phyloP scores from a whole-genome alignment of 805 yeast species.

The Naumovozyma castellii region DNA sequence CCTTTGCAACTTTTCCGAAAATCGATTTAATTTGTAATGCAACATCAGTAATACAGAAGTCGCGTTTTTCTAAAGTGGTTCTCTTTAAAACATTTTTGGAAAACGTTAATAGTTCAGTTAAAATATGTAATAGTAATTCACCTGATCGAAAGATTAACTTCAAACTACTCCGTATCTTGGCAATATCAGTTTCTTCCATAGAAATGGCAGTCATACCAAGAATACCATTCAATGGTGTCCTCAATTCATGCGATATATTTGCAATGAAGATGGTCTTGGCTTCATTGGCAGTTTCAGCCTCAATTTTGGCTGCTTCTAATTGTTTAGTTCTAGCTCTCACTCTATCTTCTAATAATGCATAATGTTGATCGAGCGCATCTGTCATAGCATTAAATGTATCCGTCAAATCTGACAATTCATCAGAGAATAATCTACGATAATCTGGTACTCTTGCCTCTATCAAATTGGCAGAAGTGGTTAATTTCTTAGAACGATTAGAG shows the following conservation, averaged over 20 bases:
- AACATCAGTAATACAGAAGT: conserved; percentile 71
- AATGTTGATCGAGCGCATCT: conserved; percentile 75
- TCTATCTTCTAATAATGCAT: conserved; percentile 76
- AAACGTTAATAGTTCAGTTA: conserved; percentile 84
- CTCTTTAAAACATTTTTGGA: conserved; percentile 81
- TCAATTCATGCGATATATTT: conserved; percentile 83
- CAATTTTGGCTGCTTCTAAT: conserved; percentile 75
- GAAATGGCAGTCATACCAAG: conserved; percentile 92
- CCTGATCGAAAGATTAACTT: conserved; percentile 86
- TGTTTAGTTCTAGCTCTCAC: conserved; percentile 81
- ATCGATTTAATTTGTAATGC: conserved; percentile 79
- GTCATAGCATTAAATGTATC: conserved; percentile 90
- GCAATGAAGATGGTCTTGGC: conserved; percentile 93
- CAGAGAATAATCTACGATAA: conserved; percentile 48
- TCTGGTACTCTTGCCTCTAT: conserved; percentile 37
- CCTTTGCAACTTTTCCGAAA: conserved; percentile 69
- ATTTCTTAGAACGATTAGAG: conserved; percentile 13
- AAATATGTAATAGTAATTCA: conserved; percentile 75
- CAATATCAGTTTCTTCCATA: conserved; percentile 69
- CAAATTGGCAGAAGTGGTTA: conserved; percentile 29
- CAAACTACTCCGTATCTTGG: conserved; percentile 61
- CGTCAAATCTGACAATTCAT: conserved; percentile 80
- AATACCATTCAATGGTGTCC: conserved; percentile 94
- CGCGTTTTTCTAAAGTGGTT: conserved; percentile 71
- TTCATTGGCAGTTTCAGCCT: conserved; percentile 92